phyloP scores from a whole-genome alignment of 108 stramenopile genomes.

The Conticribra weissflogii region DNA sequence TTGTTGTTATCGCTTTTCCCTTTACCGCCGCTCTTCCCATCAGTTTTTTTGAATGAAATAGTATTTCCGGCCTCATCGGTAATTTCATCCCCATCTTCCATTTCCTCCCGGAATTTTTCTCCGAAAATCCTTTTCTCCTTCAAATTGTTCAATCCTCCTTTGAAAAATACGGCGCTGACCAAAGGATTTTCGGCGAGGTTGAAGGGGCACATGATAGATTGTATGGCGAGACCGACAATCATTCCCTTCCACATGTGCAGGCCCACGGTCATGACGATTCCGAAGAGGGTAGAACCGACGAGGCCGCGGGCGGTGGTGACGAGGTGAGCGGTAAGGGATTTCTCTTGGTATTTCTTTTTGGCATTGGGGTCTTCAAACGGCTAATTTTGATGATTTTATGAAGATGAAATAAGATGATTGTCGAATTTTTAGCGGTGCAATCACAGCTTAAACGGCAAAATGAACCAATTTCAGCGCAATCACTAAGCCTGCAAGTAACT shows the following conservation, averaged over 20 bases:
- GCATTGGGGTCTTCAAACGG: constrained; percentile 82
- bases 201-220: constrained; percentile 85
- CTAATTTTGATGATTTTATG: constrained; percentile 25
- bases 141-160: constrained; percentile 54
- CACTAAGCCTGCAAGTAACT: constrained; percentile 12
- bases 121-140: constrained; percentile 69
- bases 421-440: not conserved
- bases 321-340: constrained; percentile 55
- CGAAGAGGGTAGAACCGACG: constrained; percentile 75
- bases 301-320: constrained; percentile 56
- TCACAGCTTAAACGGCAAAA: constrained; percentile 2
- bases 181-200: constrained; percentile 77
- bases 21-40: constrained; percentile 18
- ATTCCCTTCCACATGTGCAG: constrained; percentile 89
- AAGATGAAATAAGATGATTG: not conserved
- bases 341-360: constrained; percentile 80
- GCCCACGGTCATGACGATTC: constrained; percentile 79
- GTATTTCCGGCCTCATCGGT: constrained; percentile 70
- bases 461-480: not conserved
- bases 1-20: constrained; percentile 21
- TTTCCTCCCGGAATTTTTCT: constrained; percentile 68
- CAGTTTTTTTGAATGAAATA: constrained; percentile 47
- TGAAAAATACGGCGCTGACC: constrained; percentile 58
- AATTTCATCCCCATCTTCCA: constrained; percentile 66
- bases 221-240: constrained; percentile 88